A percentile compares a stretch with the other conserved stretches of the same genome.
phyloP scores from a whole-genome alignment of 176 grass and related monocot genomes.

The Eleusine coracana region DNA sequence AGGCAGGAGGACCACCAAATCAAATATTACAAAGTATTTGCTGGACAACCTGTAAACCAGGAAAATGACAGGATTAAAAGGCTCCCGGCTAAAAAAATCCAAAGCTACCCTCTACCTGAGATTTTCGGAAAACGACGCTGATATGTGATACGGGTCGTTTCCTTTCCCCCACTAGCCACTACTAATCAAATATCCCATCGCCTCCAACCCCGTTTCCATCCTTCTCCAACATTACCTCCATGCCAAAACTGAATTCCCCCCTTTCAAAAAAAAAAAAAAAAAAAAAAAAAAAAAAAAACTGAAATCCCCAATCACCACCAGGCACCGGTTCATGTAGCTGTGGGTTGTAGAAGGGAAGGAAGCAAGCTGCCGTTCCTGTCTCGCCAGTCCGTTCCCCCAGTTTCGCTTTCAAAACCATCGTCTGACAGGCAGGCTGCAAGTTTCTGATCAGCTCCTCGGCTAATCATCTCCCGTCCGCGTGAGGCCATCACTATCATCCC shows the following conservation, averaged over 20 bases:
- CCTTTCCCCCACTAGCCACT: background rate
- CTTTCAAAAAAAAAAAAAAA: no score
- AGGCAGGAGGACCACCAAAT: background rate
- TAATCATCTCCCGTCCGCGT: background rate
- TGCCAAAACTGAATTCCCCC: background rate
- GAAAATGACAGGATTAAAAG: constrained; percentile 37
- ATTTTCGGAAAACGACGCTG: constrained; percentile 41
- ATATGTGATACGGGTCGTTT: background rate
- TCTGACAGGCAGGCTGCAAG: constrained; percentile 26
- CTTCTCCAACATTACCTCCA: constrained; percentile 17
- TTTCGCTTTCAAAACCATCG: constrained; percentile 5
- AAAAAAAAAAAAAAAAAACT: background rate
- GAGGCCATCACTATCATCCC: constrained; percentile 5
- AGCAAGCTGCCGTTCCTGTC: background rate
- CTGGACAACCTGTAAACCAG: constrained; percentile 35
- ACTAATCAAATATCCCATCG: constrained; percentile 24
- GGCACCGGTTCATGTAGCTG: constrained; percentile 8
- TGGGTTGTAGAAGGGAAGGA: background rate
- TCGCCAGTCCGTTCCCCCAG: background rate
- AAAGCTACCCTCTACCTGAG: constrained; percentile 11
- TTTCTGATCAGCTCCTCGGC: background rate
- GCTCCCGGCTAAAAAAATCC: background rate
- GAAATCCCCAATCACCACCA: background rate
- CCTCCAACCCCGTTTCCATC: background rate
- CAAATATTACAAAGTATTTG: constrained; percentile 2